Evolutionary conservation across 2,329 filamentous ascomycete species (phyloP).

Genomic region (Exophiala spinifera): DNA sequence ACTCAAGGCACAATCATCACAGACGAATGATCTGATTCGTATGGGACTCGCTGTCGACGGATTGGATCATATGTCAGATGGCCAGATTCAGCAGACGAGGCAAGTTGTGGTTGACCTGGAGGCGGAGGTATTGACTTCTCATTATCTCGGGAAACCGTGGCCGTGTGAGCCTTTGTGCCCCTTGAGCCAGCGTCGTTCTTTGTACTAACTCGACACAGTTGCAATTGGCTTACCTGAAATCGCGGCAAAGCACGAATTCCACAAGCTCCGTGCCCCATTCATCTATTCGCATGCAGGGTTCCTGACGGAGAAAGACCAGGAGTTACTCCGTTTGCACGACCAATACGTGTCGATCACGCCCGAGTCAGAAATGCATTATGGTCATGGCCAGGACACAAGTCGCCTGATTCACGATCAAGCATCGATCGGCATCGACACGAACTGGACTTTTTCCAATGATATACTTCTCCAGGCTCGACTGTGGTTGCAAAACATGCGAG

Average conservation of each 20-base stretch:
- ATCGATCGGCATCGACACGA: slow-evolving; percentile 54
- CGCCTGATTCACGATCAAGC: slow-evolving; percentile 51
- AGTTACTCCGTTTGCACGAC: slow-evolving; percentile 48
- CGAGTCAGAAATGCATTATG: slow-evolving; percentile 59
- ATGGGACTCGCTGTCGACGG: background rate
- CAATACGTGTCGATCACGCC: slow-evolving; percentile 57
- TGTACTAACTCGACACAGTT: background rate
- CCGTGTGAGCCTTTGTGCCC: background rate
- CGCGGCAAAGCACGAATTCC: background rate
- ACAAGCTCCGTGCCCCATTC: background rate
- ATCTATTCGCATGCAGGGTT: slow-evolving; percentile 7
- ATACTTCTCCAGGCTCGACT: slow-evolving; percentile 53
- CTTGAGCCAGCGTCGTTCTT: background rate
- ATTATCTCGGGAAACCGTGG: slow-evolving; percentile 1
- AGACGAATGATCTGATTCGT: background rate
- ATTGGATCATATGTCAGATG: background rate
- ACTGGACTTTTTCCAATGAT: slow-evolving; percentile 53
- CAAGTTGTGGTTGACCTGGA: background rate
- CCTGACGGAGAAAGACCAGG: slow-evolving; percentile 30
- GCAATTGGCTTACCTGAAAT: background rate
- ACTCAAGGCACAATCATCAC: background rate
- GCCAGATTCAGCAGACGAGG: background rate
- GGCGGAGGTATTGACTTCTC: background rate
- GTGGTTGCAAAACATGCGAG: slow-evolving; percentile 51
- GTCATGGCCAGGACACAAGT: slow-evolving; percentile 48